Evolutionary conservation across 352 stramenopile species (phyloP), one percentile per base, ranked within the genome.

Genomic region (Phytophthora macrochlamydospora): DNA sequence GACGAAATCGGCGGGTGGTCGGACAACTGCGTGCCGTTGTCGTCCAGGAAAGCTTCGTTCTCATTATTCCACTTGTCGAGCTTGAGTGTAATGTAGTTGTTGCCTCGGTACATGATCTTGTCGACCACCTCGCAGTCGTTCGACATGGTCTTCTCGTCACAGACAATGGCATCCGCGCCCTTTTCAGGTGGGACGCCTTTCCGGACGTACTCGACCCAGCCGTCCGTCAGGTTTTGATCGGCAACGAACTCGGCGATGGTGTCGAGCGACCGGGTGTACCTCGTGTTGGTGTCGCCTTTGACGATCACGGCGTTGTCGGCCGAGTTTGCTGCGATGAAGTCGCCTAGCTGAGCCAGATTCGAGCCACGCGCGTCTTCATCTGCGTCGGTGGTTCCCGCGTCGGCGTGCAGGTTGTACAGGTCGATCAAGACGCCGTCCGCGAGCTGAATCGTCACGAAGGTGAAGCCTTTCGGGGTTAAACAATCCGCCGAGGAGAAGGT

Each of bases 61-160:
- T 83, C 71, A 42, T 76, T 83, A 55, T 55, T 62, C 59, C 64
- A 77, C 45, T 64, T 65, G 14, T 74, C 59, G 13, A 77, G 48
- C 3, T 70, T 72, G 50, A 79, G 62, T 7, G 46, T 72, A 40
- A 80, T 54, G 53, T 72, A 67, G 63, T 83, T 80, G 72, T 75
- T 83, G 50, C 75, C 67, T 18, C 71, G 75, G 54, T 78, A 83
- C 50, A 83, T 69, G 54, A 83, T 79, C 71, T 83, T 83, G 72
- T 80, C 75, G 4, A 83, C 75, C 35, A 81, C 72, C 28, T 83
- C 75, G 45, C 75, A 83, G 29, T 67, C 59, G 54, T 81, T 71
- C 13, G 67, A 74, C 35, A 74, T 72, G 43, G 58, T 67, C 2
- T 54, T 46, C 14, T 65, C 51, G 11, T 69, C 65, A 38, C 75